Evolutionary conservation across 169 alveolate species (phyloP), one percentile per base, ranked within the genome.

Genomic region (Eimeria acervulina): DNA sequence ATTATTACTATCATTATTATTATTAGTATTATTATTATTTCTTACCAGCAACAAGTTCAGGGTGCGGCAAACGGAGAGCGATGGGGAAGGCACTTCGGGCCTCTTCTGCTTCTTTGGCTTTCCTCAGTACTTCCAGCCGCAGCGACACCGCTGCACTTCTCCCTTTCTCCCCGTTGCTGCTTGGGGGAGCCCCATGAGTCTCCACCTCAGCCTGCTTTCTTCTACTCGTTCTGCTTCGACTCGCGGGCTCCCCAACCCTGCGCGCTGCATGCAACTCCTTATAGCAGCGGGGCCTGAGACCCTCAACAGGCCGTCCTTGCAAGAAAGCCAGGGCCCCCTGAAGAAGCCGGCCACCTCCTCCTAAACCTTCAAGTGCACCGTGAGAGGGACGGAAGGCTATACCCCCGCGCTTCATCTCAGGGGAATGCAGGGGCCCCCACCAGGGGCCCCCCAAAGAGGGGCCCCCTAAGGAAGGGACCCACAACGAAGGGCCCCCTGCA

Each of bases 31-130:
- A n/a, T n/a, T n/a, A n/a, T n/a, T n/a, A n/a, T n/a, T n/a, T n/a
- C 90, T 81, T 81, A 81, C 90, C 90, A 8, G 90, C 90, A 42
- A 81, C 90, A 28, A 81, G 90, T 51, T 81, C 90, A 47, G 90
- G 90, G 26, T 81, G 90, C 2, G 90, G 90, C 28, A 81, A 4
- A 28, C 90, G 90, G 21, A 81, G 42, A 38, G 70, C 90, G 17
- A 81, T 63, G 26, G 90, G 90, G 44, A 81, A 81, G 44, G 90
- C 90, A 81, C 26, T 81, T 19, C 40, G 31, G 17, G 40, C 42
- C 28, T 81, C 90, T 81, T 81, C 90, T 6, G 40, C 42, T 63
- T 42, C 90, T 26, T 47, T 81, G 19, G 68, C 90, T 72, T 81
- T 51, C 68, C 90, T 42, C 90, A 81, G 55, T 21, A 44, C 70